These are phyloP conservation scores for Aspergillus bombycis DNA, from an alignment of 2,329 filamentous ascomycete species.

Conservation along the genomic window DNA sequence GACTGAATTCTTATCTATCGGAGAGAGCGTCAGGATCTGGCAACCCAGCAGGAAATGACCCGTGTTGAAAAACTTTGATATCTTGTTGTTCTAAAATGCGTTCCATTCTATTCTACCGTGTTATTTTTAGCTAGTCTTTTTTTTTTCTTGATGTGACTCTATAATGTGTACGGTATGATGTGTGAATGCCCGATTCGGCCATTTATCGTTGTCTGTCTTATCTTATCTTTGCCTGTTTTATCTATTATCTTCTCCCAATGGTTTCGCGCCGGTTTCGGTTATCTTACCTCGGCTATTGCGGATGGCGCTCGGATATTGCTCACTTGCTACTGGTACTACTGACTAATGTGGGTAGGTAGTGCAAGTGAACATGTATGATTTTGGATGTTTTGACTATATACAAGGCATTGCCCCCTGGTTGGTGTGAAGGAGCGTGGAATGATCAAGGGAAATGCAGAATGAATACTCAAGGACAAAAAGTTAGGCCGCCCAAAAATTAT, in stretches of 20 bases:
- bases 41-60: background rate
- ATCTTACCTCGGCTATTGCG: slow-evolving; percentile 4
- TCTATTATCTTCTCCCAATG: background rate
- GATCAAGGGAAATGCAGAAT: background rate
- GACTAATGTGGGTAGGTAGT: no score
- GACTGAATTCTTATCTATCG: background rate
- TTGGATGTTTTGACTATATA: background rate
- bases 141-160: background rate
- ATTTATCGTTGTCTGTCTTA: slow-evolving; percentile 4
- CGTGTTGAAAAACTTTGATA: background rate
- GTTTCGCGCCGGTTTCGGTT: background rate
- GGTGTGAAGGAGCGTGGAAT: background rate
- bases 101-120: slow-evolving; percentile 11
- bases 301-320: background rate
- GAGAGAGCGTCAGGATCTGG: background rate
- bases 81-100: background rate
- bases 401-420: background rate
- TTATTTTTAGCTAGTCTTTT: slow-evolving; percentile 8
- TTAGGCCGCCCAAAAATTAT: background rate
- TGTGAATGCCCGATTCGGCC: slow-evolving; percentile 1
- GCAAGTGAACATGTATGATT: background rate
- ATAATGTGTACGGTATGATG: background rate
- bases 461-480: background rate
- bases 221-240: slow-evolving; percentile 5
- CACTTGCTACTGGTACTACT: no score